phyloP scores from a whole-genome alignment of 78 protist genomes.

The Dictyostelium citrinum region DNA sequence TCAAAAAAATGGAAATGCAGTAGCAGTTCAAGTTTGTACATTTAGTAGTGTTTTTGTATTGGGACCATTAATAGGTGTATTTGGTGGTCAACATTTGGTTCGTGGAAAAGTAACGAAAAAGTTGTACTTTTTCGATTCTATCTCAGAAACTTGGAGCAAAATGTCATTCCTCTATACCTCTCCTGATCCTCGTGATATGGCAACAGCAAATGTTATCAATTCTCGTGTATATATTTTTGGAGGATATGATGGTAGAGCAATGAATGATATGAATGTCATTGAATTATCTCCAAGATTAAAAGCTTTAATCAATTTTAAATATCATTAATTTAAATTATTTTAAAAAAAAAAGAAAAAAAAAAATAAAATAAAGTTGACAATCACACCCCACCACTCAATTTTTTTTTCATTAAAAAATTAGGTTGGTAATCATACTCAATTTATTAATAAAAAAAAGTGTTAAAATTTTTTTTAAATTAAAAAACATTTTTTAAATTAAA shows the following conservation, averaged over 20 bases:
- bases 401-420: no score
- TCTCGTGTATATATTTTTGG: slow-evolving; percentile 68
- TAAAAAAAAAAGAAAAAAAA: no score
- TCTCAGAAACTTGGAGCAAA: slow-evolving; percentile 51
- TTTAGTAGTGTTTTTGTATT: slow-evolving; percentile 59
- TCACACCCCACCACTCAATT: no score
- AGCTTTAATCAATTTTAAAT: neutral
- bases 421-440: no score
- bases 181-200: slow-evolving; percentile 74
- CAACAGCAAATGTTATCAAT: slow-evolving; percentile 52
- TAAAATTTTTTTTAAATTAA: no score
- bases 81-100: slow-evolving; percentile 72
- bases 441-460: no score
- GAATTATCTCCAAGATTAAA: slow-evolving; percentile 14
- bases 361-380: neutral
- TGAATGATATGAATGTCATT: slow-evolving; percentile 67
- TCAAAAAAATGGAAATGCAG: neutral
- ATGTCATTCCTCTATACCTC: neutral
- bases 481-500: no score
- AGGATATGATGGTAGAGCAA: slow-evolving; percentile 75
- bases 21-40: slow-evolving; percentile 64
- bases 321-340: neutral
- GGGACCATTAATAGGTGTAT: slow-evolving; percentile 41
- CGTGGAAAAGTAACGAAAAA: slow-evolving; percentile 61
- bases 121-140: slow-evolving; percentile 48